phyloP scores from a whole-genome alignment of 139 green algal species.

The Haematococcus lacustris region DNA sequence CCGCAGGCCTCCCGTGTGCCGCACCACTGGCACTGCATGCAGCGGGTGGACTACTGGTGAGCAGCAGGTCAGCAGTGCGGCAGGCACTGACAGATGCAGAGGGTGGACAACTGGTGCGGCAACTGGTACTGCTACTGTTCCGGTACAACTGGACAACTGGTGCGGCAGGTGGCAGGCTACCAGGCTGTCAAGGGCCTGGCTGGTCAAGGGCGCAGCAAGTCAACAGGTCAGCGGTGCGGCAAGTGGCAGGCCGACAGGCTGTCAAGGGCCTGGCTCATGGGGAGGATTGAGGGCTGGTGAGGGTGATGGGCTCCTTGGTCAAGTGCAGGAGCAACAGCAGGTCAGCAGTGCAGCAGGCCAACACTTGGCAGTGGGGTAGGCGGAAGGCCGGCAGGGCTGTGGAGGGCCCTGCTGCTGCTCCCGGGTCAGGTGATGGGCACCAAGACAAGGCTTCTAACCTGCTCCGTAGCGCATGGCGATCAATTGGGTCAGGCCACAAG shows the following conservation, averaged over 20 bases:
- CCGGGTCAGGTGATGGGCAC: not conserved
- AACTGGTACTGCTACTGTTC: not conserved
- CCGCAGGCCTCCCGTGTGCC: slow-evolving; percentile 80
- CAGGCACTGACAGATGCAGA: not conserved
- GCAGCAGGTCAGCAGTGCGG: not conserved
- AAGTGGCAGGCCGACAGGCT: too few species aligned
- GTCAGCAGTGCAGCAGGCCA: not conserved
- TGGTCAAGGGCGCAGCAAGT: too few species aligned
- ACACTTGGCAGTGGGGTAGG: too few species aligned
- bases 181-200: not conserved
- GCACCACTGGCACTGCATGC: slow-evolving; percentile 78
- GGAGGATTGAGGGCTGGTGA: too few species aligned
- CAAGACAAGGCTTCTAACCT: not conserved
- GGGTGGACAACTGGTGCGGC: not conserved
- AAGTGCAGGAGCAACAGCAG: not conserved
- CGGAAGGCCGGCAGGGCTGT: too few species aligned
- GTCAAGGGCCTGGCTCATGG: too few species aligned
- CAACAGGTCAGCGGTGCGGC: too few species aligned
- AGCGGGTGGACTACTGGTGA: not conserved
- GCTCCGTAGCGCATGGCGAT: slow-evolving; percentile 87
- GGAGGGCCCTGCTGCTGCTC: not conserved
- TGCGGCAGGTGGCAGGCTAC: not conserved
- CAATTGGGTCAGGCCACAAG: slow-evolving; percentile 80
- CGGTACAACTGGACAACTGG: not conserved
- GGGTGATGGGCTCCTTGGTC: not conserved